Evolutionary conservation across 2,329 filamentous ascomycete species (phyloP), one percentile per base, ranked within the genome.

Genomic region (Epichloe brachyelytri): DNA sequence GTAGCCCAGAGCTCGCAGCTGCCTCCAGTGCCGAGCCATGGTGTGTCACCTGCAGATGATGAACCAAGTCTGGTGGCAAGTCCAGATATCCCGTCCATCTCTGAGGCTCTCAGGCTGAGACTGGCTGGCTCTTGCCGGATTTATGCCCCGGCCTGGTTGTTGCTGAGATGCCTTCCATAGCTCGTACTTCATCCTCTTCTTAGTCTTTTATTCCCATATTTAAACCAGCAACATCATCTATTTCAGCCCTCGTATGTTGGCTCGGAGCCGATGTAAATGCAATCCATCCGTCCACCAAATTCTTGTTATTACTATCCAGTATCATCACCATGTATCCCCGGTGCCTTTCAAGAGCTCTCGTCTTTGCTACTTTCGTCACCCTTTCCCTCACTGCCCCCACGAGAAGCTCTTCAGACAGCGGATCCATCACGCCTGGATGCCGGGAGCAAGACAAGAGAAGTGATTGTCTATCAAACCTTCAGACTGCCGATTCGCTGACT

Each of bases 321-420:
- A 45, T 33, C 43, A 34, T 33, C 43, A 45, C 14, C 6, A 34
- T 45, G 20, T 12, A 45, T 45, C 43, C 11, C 5, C n/a, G 4
- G 17, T 43, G 40, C 17, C 17, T 43, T 10, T 17, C 40, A 20
- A 43, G 17, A 43, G 17, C 19, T 30, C 22, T 45, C 22, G 3
- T n/a, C 43, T 17, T 22, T 43, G 40, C 40, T 22, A 12, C 4
- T 22, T 20, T 19, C 7, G 17, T 19, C 40, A 43, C 19, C 4
- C 6, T 17, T 19, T 17, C 40, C n/a, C 17, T 43, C 19, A 17
- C 40, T 5, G 19, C 40, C 19, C 40, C 40, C 17, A 19, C 26
- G 22, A 6, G 22, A 17, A 26, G 12, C 68, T 69, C 54, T 57
- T 68, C 56, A 38, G 5, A 7, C 37, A n/a, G 14, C 14, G 5